These are phyloP conservation scores for Graphium sp. DNA, from an alignment of 2,329 filamentous ascomycete genomes.

Conservation along the genomic window DNA sequence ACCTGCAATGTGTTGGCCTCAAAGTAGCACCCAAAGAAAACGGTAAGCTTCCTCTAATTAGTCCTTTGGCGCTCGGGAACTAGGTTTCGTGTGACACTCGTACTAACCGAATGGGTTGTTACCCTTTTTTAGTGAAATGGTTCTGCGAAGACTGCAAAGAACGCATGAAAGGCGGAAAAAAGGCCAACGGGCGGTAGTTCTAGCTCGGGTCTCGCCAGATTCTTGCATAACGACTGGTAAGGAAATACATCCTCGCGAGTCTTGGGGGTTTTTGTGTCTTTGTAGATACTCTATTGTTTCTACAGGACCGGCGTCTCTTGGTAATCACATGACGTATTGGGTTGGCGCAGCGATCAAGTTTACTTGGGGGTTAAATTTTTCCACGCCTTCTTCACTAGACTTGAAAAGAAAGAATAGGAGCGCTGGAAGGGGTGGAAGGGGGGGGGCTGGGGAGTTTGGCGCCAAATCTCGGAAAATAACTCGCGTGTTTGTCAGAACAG, in stretches of 20 bases:
- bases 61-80: background rate
- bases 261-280: background rate
- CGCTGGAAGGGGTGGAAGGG: too few relatives aligned
- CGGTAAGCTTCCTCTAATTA: conserved; percentile 31
- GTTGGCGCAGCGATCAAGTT: background rate
- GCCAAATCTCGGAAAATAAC: too few relatives aligned
- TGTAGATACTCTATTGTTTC: background rate
- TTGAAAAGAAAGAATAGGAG: too few relatives aligned
- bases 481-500: too few relatives aligned
- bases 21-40: conserved; percentile 63
- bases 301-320: background rate
- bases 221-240: background rate
- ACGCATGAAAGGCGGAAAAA: conserved; percentile 38
- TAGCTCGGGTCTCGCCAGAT: background rate
- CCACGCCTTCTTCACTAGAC: too few relatives aligned
- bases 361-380: background rate
- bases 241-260: too few relatives aligned
- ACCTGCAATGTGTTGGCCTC: conserved; percentile 65
- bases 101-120: conserved; percentile 8
- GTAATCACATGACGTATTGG: conserved; percentile 1
- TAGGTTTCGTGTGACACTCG: background rate
- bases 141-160: conserved; percentile 68
- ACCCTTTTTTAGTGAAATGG: conserved; percentile 49
- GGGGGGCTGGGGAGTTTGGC: too few relatives aligned
- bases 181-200: conserved; percentile 25